Base-by-base conservation (phyloP, 192 early-diverging fungal genomes). In the Blastocladiella britannica region DNA sequence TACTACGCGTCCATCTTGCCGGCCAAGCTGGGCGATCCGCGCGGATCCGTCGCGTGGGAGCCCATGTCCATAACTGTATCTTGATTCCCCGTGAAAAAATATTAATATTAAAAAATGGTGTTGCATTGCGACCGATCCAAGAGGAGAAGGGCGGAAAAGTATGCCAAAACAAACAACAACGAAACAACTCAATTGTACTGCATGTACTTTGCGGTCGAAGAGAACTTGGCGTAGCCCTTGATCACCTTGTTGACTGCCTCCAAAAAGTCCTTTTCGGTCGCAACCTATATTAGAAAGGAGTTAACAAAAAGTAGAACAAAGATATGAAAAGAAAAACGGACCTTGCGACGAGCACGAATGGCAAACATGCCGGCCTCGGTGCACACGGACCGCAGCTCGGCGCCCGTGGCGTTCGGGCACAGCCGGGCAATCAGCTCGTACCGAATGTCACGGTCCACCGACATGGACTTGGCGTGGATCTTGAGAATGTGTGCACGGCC, bases 361-460 rank as follows among this genome's bases (percentile, higher is more conserved):
- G 95, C 95, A 80, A 90, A 99, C 95, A 99, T 99, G 58, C 95
- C 95, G 7, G 95, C 93, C 72, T 99, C 95, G 27, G 95, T 99
- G 74, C 95, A 99, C 55, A 99, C 95, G 67, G 84, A 87, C 59
- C 95, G 82, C 56, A 99, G 73, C 72, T 99, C 95, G 22, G 95
- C 95, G 58, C 94, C 94, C 1, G 96, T 99, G 59, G 89, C 87
- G 70, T 99, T 99, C 37, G 96, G 96, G 64, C 96, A 99, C 60
- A 99, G 74, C 6, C 96, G 79, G 2, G 93, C 93, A 73, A 99
- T 86, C 52, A 99, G 71, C 58, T 99, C 96, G 69, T 92, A 99
- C 61, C 96, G 91, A 58, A 99, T 99, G 68, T 99, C 92, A 18
- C 96, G 82, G 60, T 96, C 96, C 15, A 99, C 96, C 60, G 82